Conservation (phyloP, 2,329 filamentous ascomycete species). For the Botrytis cinerea region DNA sequence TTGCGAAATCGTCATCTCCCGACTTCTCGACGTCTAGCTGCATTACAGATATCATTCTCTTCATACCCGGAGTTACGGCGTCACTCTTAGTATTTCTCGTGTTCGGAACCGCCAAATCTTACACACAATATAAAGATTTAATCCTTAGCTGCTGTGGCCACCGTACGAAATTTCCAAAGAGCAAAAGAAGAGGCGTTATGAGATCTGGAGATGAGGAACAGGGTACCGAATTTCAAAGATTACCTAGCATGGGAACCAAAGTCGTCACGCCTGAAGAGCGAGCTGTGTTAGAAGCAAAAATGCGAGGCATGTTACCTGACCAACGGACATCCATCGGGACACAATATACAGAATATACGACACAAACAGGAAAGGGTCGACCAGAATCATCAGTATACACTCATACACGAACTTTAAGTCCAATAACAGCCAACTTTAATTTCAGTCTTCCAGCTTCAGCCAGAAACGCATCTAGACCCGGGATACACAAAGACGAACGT, state of each 20-base stretch:
- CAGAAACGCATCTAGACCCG: not conserved
- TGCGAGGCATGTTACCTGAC: not conserved
- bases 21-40: constrained; percentile 43
- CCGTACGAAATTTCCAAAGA: constrained; percentile 6
- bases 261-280: constrained; percentile 2
- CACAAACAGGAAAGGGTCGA: not conserved
- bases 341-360: constrained; percentile 9
- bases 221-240: constrained; percentile 21
- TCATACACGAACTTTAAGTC: constrained; percentile 11
- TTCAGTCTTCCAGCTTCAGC: constrained; percentile 3
- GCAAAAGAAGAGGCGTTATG: constrained; percentile 16
- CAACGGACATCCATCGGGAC: not conserved
- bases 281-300: constrained; percentile 19
- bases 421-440: constrained; percentile 1
- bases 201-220: constrained; percentile 13
- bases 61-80: constrained; percentile 45
- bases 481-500: not conserved
- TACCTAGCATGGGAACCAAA: constrained; percentile 11
- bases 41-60: constrained; percentile 42
- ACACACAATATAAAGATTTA: constrained; percentile 37
- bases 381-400: constrained; percentile 1
- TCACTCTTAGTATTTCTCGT: constrained; percentile 45
- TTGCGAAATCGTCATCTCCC: constrained; percentile 38
- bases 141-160: constrained; percentile 31
- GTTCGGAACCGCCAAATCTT: constrained; percentile 47